phyloP scores from a whole-genome alignment of 164 flowering plant species.

The Cinnamomum micranthum region DNA sequence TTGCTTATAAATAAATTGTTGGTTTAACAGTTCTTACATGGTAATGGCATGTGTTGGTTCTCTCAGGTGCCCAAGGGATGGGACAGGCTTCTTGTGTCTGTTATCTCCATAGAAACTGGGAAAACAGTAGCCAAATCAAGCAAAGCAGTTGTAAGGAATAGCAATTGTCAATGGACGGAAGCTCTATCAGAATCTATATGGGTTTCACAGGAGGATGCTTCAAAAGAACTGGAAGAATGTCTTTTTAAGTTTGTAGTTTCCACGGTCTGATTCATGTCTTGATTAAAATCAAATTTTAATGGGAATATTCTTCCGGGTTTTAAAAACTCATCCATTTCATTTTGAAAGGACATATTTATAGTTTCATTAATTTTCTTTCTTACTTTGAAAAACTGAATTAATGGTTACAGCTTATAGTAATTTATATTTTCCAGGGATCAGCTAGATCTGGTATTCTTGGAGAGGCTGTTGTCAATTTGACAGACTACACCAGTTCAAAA shows the following conservation, averaged over 20 bases:
- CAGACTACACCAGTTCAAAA: slow-evolving; percentile 31
- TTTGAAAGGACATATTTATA: not conserved
- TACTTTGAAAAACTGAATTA: not conserved
- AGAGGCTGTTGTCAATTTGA: slow-evolving; percentile 45
- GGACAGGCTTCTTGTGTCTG: slow-evolving; percentile 56
- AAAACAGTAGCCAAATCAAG: slow-evolving; percentile 43
- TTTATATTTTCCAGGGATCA: slow-evolving; percentile 40
- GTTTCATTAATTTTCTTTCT: not conserved
- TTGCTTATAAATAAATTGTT: not conserved
- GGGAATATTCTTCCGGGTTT: not conserved
- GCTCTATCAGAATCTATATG: slow-evolving; percentile 50
- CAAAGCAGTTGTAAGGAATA: slow-evolving; percentile 44
- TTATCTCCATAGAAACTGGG: slow-evolving; percentile 46
- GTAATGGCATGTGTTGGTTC: not conserved
- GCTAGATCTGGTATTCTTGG: slow-evolving; percentile 58
- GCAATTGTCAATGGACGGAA: slow-evolving; percentile 61
- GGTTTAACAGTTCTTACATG: not conserved
- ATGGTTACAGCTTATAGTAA: not conserved
- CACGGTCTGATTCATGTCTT: slow-evolving; percentile 28
- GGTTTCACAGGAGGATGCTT: slow-evolving; percentile 35
- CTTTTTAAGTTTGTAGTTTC: slow-evolving; percentile 44
- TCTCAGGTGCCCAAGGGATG: slow-evolving; percentile 67
- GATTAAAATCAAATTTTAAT: not conserved
- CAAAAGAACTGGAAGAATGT: slow-evolving; percentile 36
- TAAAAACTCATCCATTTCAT: slow-evolving; percentile 1